Base-by-base conservation (phyloP, 257 asterid genomes). In the Solanum habrochaites region DNA sequence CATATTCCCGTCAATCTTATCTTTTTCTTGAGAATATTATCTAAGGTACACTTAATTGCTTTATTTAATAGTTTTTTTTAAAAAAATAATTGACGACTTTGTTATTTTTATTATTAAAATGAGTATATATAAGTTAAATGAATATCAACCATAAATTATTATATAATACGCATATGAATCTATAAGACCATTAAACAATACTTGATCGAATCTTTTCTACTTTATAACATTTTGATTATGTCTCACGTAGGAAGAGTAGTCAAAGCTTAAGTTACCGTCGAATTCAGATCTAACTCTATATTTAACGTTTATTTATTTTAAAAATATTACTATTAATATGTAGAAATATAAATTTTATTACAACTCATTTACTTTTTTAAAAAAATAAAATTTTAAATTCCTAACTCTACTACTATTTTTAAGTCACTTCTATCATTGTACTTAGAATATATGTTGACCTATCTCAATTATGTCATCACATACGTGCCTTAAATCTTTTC, bases 341-440 rank as follows among this genome's bases (percentile, higher is more conserved):
- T 62, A 1, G 2, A 23, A 60, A 21, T 8, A 2, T 3, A 23
- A 60, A 2, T 23, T 56, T 56, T 18, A 56, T 23, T 62, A 62
- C 0, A 23, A 10, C 3, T 0, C 3, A 23, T 4, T 23, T 23
- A 60, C 15, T 56, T 56, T 60, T 56, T 60, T 9, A 0, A 60
- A 60, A 21, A 2, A 60, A 23, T 1, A 4, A 1, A 60, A 60
- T 4, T 60, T 60, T 10, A 23, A 60, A 4, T 23, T 21, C 1
- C 7, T 0, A 37, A 37, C 7, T 5, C 39, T 37, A 6, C 39
- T 37, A 6, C 39, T 37, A 37, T 37, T 37, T 35, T 7, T 56
- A 52, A 56, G 11, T 56, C 8, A 56, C 20, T 56, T 56, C 64
- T 18, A 60, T 60, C 1, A 25, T 67, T 67, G 37, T 67, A 67